Evolutionary conservation across 1,284 basidiomycete species (phyloP).

Genomic region (Prillingera fragicola): DNA sequence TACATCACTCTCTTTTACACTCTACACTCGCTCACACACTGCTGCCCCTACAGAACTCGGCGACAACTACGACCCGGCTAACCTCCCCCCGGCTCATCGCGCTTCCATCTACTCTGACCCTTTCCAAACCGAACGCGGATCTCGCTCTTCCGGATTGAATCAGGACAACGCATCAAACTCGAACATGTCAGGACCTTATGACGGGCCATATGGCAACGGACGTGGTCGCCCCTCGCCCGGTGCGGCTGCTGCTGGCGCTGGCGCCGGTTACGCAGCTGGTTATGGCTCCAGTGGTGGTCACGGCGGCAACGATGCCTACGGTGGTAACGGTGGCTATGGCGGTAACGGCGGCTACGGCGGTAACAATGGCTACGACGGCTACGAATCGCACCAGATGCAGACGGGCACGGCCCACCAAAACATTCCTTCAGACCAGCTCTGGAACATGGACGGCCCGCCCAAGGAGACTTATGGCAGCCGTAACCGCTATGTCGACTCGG

Average conservation of each 20-base stretch:
- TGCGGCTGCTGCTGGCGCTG: slow-evolving; percentile 4
- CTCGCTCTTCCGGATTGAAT: background rate
- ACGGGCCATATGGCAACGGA: slow-evolving; percentile 3
- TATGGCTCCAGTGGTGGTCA: slow-evolving; percentile 1
- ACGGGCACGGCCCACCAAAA: slow-evolving; percentile 3
- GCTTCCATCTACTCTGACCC: slow-evolving; percentile 11
- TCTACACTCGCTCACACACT: slow-evolving; percentile 1
- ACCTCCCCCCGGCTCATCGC: slow-evolving; percentile 8
- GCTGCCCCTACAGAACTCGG: slow-evolving; percentile 1
- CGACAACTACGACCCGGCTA: slow-evolving; percentile 1
- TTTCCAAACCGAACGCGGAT: slow-evolving; percentile 1
- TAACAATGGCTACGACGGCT: slow-evolving; percentile 1
- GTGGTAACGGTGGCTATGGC: slow-evolving; percentile 1
- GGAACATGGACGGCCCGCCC: slow-evolving; percentile 12
- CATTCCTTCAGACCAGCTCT: slow-evolving; percentile 13
- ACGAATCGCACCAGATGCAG: slow-evolving; percentile 1
- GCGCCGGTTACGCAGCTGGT: slow-evolving; percentile 1
- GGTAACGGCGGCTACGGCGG: background rate
- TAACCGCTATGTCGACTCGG: slow-evolving; percentile 1
- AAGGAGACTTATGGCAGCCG: background rate
- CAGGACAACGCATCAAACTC: slow-evolving; percentile 6
- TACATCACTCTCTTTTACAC: background rate
- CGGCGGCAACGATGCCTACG: slow-evolving; percentile 1
- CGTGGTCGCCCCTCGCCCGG: background rate
- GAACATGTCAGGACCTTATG: slow-evolving; percentile 1